These are phyloP conservation scores for Schizophyllum commune DNA, from an alignment of 1,284 basidiomycete genomes.

Conservation along the genomic window DNA sequence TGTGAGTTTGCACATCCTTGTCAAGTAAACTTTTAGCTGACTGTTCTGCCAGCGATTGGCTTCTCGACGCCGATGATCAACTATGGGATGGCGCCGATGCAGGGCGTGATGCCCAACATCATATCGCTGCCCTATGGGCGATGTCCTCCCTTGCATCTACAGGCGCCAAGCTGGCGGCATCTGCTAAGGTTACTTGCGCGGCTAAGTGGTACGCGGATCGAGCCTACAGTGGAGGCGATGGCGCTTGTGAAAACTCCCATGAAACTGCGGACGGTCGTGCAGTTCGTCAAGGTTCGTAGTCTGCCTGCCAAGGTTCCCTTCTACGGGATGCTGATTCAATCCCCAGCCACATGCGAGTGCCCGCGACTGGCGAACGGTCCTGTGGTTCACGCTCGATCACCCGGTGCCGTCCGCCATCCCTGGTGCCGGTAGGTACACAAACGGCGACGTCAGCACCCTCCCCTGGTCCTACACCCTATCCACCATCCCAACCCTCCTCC, in stretches of 20 bases:
- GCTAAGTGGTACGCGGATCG: constrained; percentile 58
- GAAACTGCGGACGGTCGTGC: constrained; percentile 62
- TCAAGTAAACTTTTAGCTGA: neutral
- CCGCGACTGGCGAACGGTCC: constrained; percentile 58
- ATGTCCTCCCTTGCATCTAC: constrained; percentile 59
- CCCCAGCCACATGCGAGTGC: constrained; percentile 50
- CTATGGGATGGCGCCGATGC: constrained; percentile 36
- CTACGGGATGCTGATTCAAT: constrained; percentile 6
- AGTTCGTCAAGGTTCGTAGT: constrained; percentile 59
- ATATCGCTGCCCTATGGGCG: constrained; percentile 63
- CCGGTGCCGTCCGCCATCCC: constrained; percentile 41
- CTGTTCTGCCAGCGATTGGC: constrained; percentile 41
- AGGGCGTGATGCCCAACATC: constrained; percentile 55
- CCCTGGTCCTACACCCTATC: constrained; percentile 66
- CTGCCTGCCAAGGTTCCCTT: neutral
- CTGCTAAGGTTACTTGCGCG: constrained; percentile 66
- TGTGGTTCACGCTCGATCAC: constrained; percentile 70
- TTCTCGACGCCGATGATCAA: constrained; percentile 53
- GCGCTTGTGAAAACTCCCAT: constrained; percentile 48
- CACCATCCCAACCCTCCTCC: constrained; percentile 49
- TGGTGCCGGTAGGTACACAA: constrained; percentile 40
- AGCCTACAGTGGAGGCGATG: constrained; percentile 61
- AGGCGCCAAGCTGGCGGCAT: constrained; percentile 64
- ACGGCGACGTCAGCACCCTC: constrained; percentile 50
- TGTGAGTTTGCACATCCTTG: constrained; percentile 42